Evolutionary conservation across 495 filamentous ascomycete species (phyloP).

Genomic region (Penicillium ucsense): DNA sequence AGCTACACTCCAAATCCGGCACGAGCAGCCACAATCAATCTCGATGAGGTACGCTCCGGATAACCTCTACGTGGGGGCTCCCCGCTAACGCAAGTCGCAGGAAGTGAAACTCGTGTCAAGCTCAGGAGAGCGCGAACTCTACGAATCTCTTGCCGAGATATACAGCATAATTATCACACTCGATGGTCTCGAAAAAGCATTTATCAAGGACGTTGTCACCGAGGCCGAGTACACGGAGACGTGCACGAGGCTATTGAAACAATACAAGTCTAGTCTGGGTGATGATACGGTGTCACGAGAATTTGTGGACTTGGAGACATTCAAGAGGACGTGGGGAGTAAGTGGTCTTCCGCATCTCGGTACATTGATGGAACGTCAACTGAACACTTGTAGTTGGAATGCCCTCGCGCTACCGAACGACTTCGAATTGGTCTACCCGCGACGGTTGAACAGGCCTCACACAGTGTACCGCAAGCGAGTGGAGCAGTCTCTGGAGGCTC

Average conservation of each 20-base stretch:
- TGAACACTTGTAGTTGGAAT: conserved; percentile 61
- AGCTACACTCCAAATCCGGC: conserved; percentile 76
- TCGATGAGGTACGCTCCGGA: conserved; percentile 61
- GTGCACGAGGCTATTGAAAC: conserved; percentile 84
- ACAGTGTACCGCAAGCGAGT: conserved; percentile 28
- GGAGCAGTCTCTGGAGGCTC: conserved; percentile 30
- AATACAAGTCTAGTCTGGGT: conserved; percentile 88
- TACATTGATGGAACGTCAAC: not conserved
- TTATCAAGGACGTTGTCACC: conserved; percentile 87
- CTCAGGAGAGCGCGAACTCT: conserved; percentile 78
- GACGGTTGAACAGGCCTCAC: conserved; percentile 48
- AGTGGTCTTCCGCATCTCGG: conserved; percentile 17
- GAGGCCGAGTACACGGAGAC: conserved; percentile 92
- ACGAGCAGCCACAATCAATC: conserved; percentile 78
- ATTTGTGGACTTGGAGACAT: conserved; percentile 85
- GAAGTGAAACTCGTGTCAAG: conserved; percentile 88
- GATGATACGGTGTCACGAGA: conserved; percentile 75
- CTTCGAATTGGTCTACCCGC: conserved; percentile 78
- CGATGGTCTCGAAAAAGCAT: conserved; percentile 93
- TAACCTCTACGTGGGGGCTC: conserved; percentile 3
- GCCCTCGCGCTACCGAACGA: conserved; percentile 85
- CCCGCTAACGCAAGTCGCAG: conserved; percentile 34
- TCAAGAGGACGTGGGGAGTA: conserved; percentile 88
- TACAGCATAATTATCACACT: conserved; percentile 96
- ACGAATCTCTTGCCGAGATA: conserved; percentile 92